A percentile compares a stretch with the other conserved stretches of the same genome.
These are phyloP conservation scores for Microdochium paspali DNA, from an alignment of 2,329 filamentous ascomycete species.

Conservation along the genomic window DNA sequence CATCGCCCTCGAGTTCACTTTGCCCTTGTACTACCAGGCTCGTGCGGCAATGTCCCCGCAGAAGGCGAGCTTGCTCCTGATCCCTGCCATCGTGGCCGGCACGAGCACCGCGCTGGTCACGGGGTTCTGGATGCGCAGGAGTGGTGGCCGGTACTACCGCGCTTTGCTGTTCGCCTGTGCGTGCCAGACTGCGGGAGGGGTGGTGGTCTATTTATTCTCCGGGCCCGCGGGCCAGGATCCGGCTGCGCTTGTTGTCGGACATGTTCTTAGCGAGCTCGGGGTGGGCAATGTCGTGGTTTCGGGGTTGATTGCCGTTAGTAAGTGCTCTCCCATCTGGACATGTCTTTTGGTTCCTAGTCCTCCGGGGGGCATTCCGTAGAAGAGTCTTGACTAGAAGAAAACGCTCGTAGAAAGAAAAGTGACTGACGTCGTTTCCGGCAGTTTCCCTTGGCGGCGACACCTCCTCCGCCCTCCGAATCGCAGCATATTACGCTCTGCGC, in stretches of 20 bases:
- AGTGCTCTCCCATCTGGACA: not conserved
- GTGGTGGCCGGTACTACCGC: conserved; percentile 51
- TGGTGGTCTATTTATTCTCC: conserved; percentile 26
- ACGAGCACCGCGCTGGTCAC: conserved; percentile 46
- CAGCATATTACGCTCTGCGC: not conserved
- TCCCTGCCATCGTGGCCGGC: conserved; percentile 43
- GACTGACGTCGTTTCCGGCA: no score
- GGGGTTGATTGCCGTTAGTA: conserved; percentile 41
- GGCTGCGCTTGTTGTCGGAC: conserved; percentile 35
- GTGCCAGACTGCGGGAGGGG: conserved; percentile 33
- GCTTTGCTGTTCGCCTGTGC: conserved; percentile 43
- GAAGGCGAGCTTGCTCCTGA: conserved; percentile 41
- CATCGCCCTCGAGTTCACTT: conserved; percentile 46
- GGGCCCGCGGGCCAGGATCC: conserved; percentile 32
- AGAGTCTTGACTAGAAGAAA: no score
- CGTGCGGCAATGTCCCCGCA: conserved; percentile 44
- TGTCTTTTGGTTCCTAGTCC: not conserved
- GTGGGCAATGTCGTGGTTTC: conserved; percentile 53
- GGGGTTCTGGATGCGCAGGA: conserved; percentile 49
- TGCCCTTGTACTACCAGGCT: conserved; percentile 54
- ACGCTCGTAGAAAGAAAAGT: no score
- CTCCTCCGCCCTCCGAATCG: not conserved
- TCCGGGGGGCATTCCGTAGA: not conserved
- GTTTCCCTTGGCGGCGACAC: not conserved
- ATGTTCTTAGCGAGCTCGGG: conserved; percentile 38